Conservation (phyloP, 139 green algal genomes). For the Picochlorum sp. region DNA sequence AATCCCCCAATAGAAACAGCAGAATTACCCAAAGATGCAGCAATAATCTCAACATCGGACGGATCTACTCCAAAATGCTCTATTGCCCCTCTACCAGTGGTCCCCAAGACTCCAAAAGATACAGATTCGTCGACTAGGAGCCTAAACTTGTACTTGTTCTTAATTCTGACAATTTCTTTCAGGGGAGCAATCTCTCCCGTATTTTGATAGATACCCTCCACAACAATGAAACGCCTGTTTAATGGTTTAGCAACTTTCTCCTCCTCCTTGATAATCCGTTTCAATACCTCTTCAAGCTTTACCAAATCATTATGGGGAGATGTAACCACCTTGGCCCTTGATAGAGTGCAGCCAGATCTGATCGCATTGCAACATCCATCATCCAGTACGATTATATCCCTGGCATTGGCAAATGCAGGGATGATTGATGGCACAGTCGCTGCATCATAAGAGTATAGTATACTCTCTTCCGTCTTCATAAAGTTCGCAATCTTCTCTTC, state of each 20-base stretch:
- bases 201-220: conserved; percentile 87
- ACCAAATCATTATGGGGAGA: conserved; percentile 94
- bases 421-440: conserved; percentile 81
- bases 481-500: conserved; percentile 63
- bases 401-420: conserved; percentile 81
- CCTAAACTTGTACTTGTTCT: conserved; percentile 74
- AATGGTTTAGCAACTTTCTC: conserved; percentile 41
- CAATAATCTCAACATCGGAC: conserved; percentile 76
- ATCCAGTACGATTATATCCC: conserved; percentile 80
- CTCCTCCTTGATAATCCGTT: conserved; percentile 41
- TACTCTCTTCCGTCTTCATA: conserved; percentile 71
- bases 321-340: conserved; percentile 56
- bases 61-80: conserved; percentile 72
- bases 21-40: conserved; percentile 67
- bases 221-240: conserved; percentile 83
- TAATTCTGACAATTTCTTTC: conserved; percentile 61
- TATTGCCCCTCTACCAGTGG: conserved; percentile 61
- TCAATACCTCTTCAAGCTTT: conserved; percentile 70
- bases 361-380: conserved; percentile 65
- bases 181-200: conserved; percentile 76
- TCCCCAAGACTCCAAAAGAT: conserved; percentile 80
- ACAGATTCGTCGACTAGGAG: conserved; percentile 89
- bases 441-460: conserved; percentile 93
- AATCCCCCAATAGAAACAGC: conserved; percentile 81
- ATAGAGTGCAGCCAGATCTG: conserved; percentile 65